phyloP scores from a whole-genome alignment of 2,329 filamentous ascomycete genomes.

The Xylaria polymorpha region DNA sequence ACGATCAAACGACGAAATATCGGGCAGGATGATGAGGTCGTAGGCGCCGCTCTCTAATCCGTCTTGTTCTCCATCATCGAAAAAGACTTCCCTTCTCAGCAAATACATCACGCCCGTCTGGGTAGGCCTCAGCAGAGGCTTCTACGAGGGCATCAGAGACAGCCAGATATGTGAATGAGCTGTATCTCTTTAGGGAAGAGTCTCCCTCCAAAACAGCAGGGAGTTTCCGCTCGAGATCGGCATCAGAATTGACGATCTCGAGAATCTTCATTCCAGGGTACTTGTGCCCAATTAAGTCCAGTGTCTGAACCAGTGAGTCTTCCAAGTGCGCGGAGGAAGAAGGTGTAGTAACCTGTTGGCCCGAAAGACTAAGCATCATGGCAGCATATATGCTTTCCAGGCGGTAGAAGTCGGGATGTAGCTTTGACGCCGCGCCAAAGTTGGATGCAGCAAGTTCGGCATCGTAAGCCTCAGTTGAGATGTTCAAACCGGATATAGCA shows the following conservation, averaged over 20 bases:
- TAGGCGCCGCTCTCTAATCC: neutral
- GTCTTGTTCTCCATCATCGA: neutral
- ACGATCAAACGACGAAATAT: neutral
- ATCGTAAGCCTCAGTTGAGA: neutral
- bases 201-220: slow-evolving; percentile 29
- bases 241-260: slow-evolving; percentile 28
- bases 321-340: neutral
- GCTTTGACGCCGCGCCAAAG: neutral
- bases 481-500: neutral
- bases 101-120: neutral
- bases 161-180: neutral
- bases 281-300: slow-evolving; percentile 35
- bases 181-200: slow-evolving; percentile 23
- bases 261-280: slow-evolving; percentile 35
- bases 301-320: slow-evolving; percentile 10
- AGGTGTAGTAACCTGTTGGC: neutral
- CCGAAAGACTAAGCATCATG: neutral
- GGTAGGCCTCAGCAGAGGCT: neutral
- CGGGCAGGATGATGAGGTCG: neutral
- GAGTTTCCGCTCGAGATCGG: slow-evolving; percentile 26
- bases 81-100: neutral
- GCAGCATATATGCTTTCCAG: neutral
- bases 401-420: neutral
- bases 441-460: neutral
- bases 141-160: neutral